A percentile compares a stretch with the other conserved stretches of the same genome.
These are phyloP conservation scores for Lactuca sativa DNA, from an alignment of 129 eudicot species.

Conservation along the genomic window DNA sequence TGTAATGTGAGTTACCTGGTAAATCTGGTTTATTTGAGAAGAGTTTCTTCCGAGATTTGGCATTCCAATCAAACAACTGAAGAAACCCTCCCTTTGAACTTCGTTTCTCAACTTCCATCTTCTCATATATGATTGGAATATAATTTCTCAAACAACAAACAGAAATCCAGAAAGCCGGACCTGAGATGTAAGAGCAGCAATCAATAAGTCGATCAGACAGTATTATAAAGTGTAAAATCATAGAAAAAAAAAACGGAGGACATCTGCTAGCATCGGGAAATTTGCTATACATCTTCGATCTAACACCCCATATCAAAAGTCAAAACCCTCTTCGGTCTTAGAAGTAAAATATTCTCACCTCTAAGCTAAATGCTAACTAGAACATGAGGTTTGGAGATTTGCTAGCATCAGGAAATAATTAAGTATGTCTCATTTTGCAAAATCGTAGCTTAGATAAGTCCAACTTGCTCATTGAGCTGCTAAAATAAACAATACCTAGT, in stretches of 20 bases:
- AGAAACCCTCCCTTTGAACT: constrained; percentile 88
- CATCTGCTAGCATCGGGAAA: too few relatives aligned
- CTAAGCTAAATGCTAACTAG: constrained; percentile 20
- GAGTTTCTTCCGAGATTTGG: constrained; percentile 89
- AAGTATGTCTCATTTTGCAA: neutral
- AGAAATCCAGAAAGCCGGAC: constrained; percentile 21
- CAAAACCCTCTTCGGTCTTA: constrained; percentile 9
- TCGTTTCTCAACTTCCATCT: constrained; percentile 87
- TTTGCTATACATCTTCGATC: constrained; percentile 3
- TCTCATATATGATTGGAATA: constrained; percentile 34
- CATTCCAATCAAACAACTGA: constrained; percentile 96
- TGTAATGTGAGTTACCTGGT: constrained; percentile 43
- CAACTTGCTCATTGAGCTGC: constrained; percentile 15
- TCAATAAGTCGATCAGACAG: constrained; percentile 5
- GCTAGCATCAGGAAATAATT: constrained; percentile 8
- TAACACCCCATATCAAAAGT: constrained; percentile 16
- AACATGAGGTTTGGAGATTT: neutral
- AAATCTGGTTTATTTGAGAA: constrained; percentile 73
- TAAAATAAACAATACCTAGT: neutral
- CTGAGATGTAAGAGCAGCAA: constrained; percentile 24
- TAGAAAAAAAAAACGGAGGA: neutral
- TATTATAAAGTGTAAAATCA: constrained; percentile 11
- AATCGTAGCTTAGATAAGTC: constrained; percentile 20
- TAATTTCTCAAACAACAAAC: constrained; percentile 22
- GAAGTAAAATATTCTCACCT: neutral